phyloP scores from a whole-genome alignment of 331 rosid genomes.

The Stylosanthes scabra region DNA sequence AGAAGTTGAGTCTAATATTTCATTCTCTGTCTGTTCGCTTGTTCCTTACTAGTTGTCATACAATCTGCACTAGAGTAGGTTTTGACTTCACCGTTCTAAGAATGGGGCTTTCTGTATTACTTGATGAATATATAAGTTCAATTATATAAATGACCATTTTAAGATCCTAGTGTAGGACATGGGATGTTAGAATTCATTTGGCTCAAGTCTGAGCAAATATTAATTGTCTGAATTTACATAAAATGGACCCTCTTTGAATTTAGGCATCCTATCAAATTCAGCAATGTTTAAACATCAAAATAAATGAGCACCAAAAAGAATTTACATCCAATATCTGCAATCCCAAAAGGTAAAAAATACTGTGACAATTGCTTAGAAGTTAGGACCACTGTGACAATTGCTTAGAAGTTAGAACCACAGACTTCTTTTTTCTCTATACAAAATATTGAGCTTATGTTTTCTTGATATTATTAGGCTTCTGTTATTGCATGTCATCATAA shows the following conservation, averaged over 20 bases:
- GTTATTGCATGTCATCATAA: slow-evolving; percentile 19
- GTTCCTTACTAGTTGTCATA: not conserved
- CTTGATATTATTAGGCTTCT: no score
- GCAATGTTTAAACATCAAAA: not conserved
- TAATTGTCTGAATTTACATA: slow-evolving; percentile 1
- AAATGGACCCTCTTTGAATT: not conserved
- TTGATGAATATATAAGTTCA: not conserved
- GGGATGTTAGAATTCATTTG: not conserved
- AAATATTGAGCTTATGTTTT: no score
- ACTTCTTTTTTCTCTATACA: no score
- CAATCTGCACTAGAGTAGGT: not conserved
- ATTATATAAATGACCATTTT: not conserved
- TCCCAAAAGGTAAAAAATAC: no score
- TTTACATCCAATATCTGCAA: no score
- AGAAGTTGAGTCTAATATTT: not conserved
- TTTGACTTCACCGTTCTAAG: not conserved
- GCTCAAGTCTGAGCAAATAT: not conserved
- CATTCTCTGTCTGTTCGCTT: not conserved
- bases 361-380: no score
- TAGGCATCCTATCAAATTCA: slow-evolving; percentile 11
- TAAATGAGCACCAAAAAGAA: no score
- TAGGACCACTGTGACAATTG: no score
- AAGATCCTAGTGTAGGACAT: not conserved
- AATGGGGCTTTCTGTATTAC: not conserved
- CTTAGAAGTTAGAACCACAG: no score